A percentile compares a stretch with the other conserved stretches of the same genome.
phyloP scores from a whole-genome alignment of 108 stramenopile species.

The Schizochytrium sp. region DNA sequence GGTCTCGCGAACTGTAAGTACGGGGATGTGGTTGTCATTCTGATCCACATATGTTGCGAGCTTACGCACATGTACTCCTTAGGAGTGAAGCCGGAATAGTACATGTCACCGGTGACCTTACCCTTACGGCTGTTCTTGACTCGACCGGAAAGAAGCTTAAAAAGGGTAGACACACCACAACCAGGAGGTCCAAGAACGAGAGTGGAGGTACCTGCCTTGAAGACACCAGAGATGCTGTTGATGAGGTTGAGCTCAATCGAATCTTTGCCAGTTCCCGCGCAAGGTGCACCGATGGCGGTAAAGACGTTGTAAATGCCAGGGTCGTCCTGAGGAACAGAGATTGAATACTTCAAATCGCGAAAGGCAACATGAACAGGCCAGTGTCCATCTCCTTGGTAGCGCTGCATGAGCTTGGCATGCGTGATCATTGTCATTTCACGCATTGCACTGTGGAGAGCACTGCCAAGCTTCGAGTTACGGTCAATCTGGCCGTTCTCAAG shows the following conservation, averaged over 20 bases:
- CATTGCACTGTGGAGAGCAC: no score
- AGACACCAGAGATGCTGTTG: not conserved
- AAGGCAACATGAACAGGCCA: conserved; percentile 56
- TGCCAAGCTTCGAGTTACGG: no score
- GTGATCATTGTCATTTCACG: not conserved
- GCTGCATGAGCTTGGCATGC: not conserved
- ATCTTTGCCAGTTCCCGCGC: not conserved
- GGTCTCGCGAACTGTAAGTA: conserved; percentile 63
- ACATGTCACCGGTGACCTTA: not conserved
- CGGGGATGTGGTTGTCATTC: conserved; percentile 35
- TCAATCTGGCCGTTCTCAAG: no score
- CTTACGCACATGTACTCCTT: conserved; percentile 4
- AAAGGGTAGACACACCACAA: conserved; percentile 79
- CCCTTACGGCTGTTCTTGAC: not conserved
- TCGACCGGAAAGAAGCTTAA: not conserved
- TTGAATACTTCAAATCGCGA: not conserved
- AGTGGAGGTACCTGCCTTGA: conserved; percentile 83
- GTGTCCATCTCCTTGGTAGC: not conserved
- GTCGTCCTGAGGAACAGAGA: not conserved
- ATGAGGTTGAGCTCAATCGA: not conserved
- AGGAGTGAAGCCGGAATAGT: conserved; percentile 25
- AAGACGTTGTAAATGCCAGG: conserved; percentile 7
- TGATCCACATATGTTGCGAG: conserved; percentile 29
- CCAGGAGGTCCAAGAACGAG: conserved; percentile 88
- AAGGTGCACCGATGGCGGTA: not conserved